A percentile compares a stretch with the other conserved stretches of the same genome.
Conservation (phyloP, 75 land plant genomes). For the Chamaecyparis obtusa region DNA sequence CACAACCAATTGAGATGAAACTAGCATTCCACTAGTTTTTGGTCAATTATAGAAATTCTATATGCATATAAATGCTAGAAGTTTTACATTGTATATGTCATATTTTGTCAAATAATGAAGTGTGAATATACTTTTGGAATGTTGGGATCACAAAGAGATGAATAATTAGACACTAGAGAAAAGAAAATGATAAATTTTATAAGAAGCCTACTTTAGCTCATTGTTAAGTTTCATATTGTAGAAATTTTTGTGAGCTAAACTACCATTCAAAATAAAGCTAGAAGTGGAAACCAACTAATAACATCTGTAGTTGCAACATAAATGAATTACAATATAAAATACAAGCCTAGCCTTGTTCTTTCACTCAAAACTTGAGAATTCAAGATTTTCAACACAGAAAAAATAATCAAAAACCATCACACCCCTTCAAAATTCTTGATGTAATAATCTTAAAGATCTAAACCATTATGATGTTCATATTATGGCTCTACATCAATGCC, state of each 20-base stretch:
- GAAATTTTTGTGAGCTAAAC: background rate
- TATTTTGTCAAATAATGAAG: too few species aligned
- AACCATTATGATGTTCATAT: background rate
- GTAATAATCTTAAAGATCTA: background rate
- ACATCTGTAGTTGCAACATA: background rate
- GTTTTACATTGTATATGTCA: too few species aligned
- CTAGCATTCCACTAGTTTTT: too few species aligned
- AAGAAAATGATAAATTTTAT: too few species aligned
- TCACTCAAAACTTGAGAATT: background rate
- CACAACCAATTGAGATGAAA: too few species aligned
- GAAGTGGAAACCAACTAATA: background rate
- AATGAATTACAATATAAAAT: background rate
- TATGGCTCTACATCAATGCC: background rate
- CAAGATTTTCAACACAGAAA: background rate
- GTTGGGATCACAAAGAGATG: too few species aligned
- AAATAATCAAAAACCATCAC: background rate
- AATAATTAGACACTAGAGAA: too few species aligned
- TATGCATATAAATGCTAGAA: too few species aligned
- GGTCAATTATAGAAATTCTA: too few species aligned
- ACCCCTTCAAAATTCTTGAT: background rate
- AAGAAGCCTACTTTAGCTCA: background rate
- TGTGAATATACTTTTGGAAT: too few species aligned
- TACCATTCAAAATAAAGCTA: background rate
- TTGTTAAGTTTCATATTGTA: background rate
- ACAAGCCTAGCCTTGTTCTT: background rate